These are phyloP conservation scores for Talaromyces rugulosus DNA, from an alignment of 2,329 filamentous ascomycete genomes.

Conservation along the genomic window DNA sequence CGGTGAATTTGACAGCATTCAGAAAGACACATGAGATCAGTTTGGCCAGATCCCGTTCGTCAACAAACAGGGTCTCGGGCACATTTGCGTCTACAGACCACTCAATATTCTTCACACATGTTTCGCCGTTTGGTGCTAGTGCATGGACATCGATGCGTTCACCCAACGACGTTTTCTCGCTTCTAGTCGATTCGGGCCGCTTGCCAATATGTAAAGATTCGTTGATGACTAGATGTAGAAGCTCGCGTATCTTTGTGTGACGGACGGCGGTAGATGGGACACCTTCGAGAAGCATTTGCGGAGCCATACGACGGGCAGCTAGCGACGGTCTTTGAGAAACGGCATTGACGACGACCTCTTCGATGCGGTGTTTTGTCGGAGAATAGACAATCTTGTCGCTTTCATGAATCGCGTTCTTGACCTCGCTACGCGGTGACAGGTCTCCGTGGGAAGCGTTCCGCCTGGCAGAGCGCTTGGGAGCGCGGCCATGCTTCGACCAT, in stretches of 20 bases:
- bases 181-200: conserved; percentile 44
- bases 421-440: conserved; percentile 35
- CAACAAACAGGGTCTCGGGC: conserved; percentile 48
- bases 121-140: conserved; percentile 40
- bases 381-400: conserved; percentile 38
- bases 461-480: conserved; percentile 33
- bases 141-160: conserved; percentile 45
- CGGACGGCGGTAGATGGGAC: conserved; percentile 32
- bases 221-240: conserved; percentile 44
- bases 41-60: conserved; percentile 61
- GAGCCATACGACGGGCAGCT: conserved; percentile 31
- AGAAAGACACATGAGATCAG: conserved; percentile 60
- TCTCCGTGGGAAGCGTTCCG: conserved; percentile 29
- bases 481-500: conserved; percentile 25
- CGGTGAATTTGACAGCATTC: conserved; percentile 69
- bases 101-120: conserved; percentile 42
- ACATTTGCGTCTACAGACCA: conserved; percentile 46
- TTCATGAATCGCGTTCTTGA: conserved; percentile 40
- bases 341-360: conserved; percentile 37
- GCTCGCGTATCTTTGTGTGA: conserved; percentile 42
- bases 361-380: conserved; percentile 31
- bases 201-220: conserved; percentile 46
- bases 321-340: conserved; percentile 32
- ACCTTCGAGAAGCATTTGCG: conserved; percentile 33
- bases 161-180: conserved; percentile 39